These are phyloP conservation scores for Colletotrichum truncatum DNA, from an alignment of 2,329 filamentous ascomycete genomes.

Conservation along the genomic window DNA sequence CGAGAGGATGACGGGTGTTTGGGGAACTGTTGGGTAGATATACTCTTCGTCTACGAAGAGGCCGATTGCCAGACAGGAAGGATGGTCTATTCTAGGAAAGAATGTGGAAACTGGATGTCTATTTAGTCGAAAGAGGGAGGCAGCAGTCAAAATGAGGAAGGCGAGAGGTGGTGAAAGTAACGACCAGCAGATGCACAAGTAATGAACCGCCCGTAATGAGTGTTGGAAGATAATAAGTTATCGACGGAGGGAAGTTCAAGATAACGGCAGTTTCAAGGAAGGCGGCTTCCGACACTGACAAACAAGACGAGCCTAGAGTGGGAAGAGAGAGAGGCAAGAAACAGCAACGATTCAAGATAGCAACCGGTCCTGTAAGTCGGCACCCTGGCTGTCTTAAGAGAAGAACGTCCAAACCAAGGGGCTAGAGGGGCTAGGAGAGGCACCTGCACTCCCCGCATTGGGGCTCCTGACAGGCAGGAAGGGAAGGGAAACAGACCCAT, in stretches of 20 bases:
- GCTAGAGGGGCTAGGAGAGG: background rate
- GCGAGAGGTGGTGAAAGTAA: background rate
- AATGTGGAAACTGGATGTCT: background rate
- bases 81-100: background rate
- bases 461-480: background rate
- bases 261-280: background rate
- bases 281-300: background rate
- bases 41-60: background rate
- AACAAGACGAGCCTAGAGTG: background rate
- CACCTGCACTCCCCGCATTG: slow-evolving; percentile 4
- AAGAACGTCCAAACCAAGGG: background rate
- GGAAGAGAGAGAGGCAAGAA: background rate
- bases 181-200: background rate
- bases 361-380: background rate
- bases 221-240: background rate
- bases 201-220: background rate
- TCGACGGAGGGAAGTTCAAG: background rate
- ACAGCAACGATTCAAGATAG: background rate
- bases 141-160: background rate
- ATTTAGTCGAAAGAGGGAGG: background rate
- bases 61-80: background rate
- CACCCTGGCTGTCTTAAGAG: background rate
- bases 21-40: background rate
- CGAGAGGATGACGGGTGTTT: background rate
- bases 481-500: no score